Evolutionary conservation across 1,284 basidiomycete species (phyloP).

Genomic region (Ganoderma sp.): DNA sequence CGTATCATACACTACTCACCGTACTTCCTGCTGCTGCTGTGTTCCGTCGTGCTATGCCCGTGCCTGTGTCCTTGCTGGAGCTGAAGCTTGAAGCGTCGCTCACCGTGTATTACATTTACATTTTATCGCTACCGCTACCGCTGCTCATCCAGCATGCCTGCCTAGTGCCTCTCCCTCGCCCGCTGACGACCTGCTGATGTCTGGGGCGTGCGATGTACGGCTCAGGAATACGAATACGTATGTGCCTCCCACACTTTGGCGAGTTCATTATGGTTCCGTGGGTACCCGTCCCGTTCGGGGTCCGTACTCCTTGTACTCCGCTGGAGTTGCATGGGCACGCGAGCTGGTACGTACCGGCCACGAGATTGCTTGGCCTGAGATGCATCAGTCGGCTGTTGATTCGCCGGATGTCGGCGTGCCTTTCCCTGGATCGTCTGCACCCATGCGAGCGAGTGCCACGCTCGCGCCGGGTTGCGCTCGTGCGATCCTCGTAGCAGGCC

Average conservation of each 20-base stretch:
- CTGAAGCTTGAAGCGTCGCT: background rate
- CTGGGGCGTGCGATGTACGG: background rate
- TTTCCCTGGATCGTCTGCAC: background rate
- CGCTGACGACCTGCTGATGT: background rate
- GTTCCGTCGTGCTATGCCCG: background rate
- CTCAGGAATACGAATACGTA: background rate
- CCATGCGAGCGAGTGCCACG: background rate
- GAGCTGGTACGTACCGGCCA: background rate
- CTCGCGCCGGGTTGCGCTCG: conserved; percentile 2
- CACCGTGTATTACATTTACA: background rate
- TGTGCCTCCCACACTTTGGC: background rate
- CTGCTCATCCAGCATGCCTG: background rate
- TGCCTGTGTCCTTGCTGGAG: background rate
- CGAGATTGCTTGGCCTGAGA: conserved; percentile 1
- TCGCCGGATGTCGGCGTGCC: background rate
- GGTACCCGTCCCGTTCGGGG: conserved; percentile 6
- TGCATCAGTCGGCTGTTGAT: conserved; percentile 1
- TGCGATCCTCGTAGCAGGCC: conserved; percentile 16
- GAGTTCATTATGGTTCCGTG: conserved; percentile 7
- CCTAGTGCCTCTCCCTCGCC: background rate
- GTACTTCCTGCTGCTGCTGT: background rate
- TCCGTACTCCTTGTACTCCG: background rate
- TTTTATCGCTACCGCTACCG: background rate
- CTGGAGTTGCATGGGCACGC: background rate
- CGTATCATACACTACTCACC: conserved; percentile 2